These are phyloP conservation scores for Amanita molliuscula DNA, from an alignment of 768 basidiomycete genomes.

Conservation along the genomic window DNA sequence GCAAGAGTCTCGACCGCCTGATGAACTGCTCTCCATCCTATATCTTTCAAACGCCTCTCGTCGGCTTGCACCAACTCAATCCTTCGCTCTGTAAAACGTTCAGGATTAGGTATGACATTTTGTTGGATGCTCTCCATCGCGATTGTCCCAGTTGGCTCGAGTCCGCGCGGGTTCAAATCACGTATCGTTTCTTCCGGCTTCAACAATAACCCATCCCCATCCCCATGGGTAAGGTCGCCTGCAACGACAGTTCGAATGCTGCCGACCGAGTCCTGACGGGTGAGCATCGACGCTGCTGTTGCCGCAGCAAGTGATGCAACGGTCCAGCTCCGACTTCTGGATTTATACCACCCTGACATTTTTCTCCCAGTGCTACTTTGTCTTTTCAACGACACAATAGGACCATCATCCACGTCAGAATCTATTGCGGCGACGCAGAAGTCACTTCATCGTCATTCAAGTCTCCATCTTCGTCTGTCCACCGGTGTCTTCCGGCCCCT, in stretches of 20 bases:
- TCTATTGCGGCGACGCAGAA: slow-evolving; percentile 60
- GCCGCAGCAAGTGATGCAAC: slow-evolving; percentile 49
- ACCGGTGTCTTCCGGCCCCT: slow-evolving; percentile 40
- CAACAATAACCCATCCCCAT: slow-evolving; percentile 13
- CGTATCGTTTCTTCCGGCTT: slow-evolving; percentile 20
- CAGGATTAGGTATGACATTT: slow-evolving; percentile 10
- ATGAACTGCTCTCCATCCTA: slow-evolving; percentile 46
- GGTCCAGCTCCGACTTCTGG: slow-evolving; percentile 56
- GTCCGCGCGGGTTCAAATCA: slow-evolving; percentile 17
- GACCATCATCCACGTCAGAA: slow-evolving; percentile 38
- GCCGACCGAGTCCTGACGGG: slow-evolving; percentile 46
- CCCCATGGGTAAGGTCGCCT: slow-evolving; percentile 31
- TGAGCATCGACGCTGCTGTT: slow-evolving; percentile 2
- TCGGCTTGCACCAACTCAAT: slow-evolving; percentile 35
- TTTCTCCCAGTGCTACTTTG: slow-evolving; percentile 23
- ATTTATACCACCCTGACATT: slow-evolving; percentile 26
- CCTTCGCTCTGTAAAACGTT: slow-evolving; percentile 25
- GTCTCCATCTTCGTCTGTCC: slow-evolving; percentile 37
- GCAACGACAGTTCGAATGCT: slow-evolving; percentile 68
- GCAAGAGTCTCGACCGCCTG: slow-evolving; percentile 51
- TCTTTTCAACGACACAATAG: slow-evolving; percentile 20
- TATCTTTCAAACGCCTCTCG: slow-evolving; percentile 40
- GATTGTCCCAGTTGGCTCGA: slow-evolving; percentile 17
- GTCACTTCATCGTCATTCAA: slow-evolving; percentile 38
- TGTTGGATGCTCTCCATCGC: slow-evolving; percentile 9